Conservation (phyloP, 805 yeast species). For the Candida nemodendra region DNA sequence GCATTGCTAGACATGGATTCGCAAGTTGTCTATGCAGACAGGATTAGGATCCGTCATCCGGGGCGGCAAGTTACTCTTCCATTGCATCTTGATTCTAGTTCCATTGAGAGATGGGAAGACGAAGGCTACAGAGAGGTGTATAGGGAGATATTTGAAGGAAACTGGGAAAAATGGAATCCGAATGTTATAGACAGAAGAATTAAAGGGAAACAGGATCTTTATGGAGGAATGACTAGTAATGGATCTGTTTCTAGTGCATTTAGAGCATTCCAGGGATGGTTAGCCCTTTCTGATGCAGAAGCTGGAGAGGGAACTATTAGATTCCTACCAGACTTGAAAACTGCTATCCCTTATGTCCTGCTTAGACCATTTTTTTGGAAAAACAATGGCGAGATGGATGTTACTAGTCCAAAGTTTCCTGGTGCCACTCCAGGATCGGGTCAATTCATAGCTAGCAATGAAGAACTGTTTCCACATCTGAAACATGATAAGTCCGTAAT, state of each 20-base stretch:
- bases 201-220: slow-evolving; percentile 32
- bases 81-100: slow-evolving; percentile 40
- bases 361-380: slow-evolving; percentile 40
- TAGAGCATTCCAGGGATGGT: slow-evolving; percentile 46
- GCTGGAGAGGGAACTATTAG: slow-evolving; percentile 40
- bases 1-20: slow-evolving; percentile 28
- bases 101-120: slow-evolving; percentile 47
- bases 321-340: slow-evolving; percentile 37
- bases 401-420: slow-evolving; percentile 30
- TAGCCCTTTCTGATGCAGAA: slow-evolving; percentile 36
- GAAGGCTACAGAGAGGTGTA: slow-evolving; percentile 34
- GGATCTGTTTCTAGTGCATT: slow-evolving; percentile 23
- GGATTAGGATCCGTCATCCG: slow-evolving; percentile 39
- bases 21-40: slow-evolving; percentile 40
- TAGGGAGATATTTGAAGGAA: slow-evolving; percentile 34
- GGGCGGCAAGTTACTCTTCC: slow-evolving; percentile 36
- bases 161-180: slow-evolving; percentile 43
- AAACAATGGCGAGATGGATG: slow-evolving; percentile 27
- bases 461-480: slow-evolving; percentile 34
- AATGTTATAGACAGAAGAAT: slow-evolving; percentile 34
- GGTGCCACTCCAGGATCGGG: slow-evolving; percentile 38
- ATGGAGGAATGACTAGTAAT: slow-evolving; percentile 27
- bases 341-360: slow-evolving; percentile 38
- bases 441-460: slow-evolving; percentile 29
- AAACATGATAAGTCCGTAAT: slow-evolving; percentile 30